Evolutionary conservation across 2,329 filamentous ascomycete genomes (phyloP).

Genomic region (Xylariaceae sp.): DNA sequence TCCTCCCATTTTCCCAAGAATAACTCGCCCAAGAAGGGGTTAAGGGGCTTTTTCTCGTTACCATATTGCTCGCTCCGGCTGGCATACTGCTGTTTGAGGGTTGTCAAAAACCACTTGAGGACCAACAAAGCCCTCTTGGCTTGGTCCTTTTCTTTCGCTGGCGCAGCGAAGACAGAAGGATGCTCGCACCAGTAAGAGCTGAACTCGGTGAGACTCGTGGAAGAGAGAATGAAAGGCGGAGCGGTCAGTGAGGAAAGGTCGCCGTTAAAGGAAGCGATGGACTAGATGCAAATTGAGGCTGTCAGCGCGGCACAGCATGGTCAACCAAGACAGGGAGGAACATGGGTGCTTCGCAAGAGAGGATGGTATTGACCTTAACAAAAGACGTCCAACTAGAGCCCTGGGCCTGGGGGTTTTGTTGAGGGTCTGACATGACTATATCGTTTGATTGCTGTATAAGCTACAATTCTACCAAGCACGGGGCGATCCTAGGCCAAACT

Average conservation of each 20-base stretch:
- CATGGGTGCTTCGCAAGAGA: neutral
- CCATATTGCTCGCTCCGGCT: conserved; percentile 37
- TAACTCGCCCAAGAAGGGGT: conserved; percentile 48
- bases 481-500: no score
- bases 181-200: conserved; percentile 47
- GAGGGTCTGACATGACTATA: conserved; percentile 20
- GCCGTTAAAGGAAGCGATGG: conserved; percentile 37
- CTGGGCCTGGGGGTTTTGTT: conserved; percentile 25
- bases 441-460: neutral
- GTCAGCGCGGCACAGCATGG: neutral
- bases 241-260: conserved; percentile 50
- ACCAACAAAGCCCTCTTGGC: conserved; percentile 42
- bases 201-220: conserved; percentile 44
- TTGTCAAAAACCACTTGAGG: conserved; percentile 42
- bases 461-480: no score
- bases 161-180: conserved; percentile 42
- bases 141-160: conserved; percentile 38
- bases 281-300: conserved; percentile 12
- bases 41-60: conserved; percentile 50
- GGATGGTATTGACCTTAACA: conserved; percentile 23
- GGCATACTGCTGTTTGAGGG: conserved; percentile 45
- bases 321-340: neutral
- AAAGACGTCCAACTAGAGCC: conserved; percentile 29
- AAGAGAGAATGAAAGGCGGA: conserved; percentile 45
- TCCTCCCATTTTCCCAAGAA: conserved; percentile 37